Evolutionary conservation across 257 asterid species (phyloP).

Genomic region (Echites panduratus): DNA sequence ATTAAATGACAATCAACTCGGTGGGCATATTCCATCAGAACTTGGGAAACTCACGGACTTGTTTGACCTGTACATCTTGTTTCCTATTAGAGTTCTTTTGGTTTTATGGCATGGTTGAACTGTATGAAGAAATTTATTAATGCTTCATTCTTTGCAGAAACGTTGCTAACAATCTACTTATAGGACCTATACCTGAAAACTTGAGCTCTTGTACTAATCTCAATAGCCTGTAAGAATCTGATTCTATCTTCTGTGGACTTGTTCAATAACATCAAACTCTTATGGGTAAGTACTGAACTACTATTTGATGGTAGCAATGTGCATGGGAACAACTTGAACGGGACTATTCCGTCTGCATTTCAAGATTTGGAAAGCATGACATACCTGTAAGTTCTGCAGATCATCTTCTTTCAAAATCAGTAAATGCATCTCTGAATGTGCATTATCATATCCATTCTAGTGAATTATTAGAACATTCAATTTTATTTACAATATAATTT

Average conservation of each 20-base stretch:
- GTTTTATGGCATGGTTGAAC: background rate
- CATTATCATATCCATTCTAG: too few relatives aligned
- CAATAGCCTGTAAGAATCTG: slow-evolving; percentile 81
- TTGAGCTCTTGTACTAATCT: slow-evolving; percentile 91
- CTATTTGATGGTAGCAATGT: slow-evolving; percentile 49
- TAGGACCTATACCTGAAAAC: slow-evolving; percentile 81
- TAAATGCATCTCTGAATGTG: background rate
- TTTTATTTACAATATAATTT: background rate
- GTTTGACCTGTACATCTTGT: slow-evolving; percentile 63
- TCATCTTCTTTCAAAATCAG: background rate
- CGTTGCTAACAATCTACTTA: slow-evolving; percentile 76
- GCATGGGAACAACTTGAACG: slow-evolving; percentile 72
- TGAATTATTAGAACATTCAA: background rate
- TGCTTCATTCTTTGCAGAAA: slow-evolving; percentile 45
- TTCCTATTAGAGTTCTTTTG: background rate
- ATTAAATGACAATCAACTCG: slow-evolving; percentile 74
- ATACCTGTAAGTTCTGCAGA: slow-evolving; percentile 61
- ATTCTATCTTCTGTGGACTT: background rate
- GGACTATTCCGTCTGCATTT: slow-evolving; percentile 71
- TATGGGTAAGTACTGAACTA: background rate
- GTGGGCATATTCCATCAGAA: slow-evolving; percentile 74
- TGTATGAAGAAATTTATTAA: background rate
- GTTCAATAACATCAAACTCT: background rate
- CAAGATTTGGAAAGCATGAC: slow-evolving; percentile 92
- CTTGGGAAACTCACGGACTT: slow-evolving; percentile 91